phyloP scores from a whole-genome alignment of 2,329 filamentous ascomycete genomes.

The Coleophoma cylindrospora region DNA sequence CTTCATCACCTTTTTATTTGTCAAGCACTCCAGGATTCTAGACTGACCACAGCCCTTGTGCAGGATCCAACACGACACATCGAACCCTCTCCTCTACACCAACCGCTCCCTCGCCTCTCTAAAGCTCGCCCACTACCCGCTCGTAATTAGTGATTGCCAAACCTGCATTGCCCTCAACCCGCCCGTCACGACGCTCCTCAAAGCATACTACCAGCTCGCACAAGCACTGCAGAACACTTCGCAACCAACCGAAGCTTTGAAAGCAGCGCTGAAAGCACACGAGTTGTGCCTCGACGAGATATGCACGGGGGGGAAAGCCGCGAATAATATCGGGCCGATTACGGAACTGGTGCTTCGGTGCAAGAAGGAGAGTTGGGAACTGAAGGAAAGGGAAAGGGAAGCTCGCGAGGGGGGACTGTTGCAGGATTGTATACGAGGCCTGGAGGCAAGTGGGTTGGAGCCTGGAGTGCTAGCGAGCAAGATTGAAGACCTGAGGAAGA shows the following conservation, averaged over 20 bases:
- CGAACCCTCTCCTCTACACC: slow-evolving; percentile 76
- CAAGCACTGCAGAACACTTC: slow-evolving; percentile 76
- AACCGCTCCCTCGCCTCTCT: slow-evolving; percentile 84
- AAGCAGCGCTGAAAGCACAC: slow-evolving; percentile 69
- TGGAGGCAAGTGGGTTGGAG: slow-evolving; percentile 38
- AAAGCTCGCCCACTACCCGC: slow-evolving; percentile 68
- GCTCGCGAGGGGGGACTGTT: slow-evolving; percentile 55
- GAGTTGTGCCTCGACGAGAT: slow-evolving; percentile 59
- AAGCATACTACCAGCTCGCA: slow-evolving; percentile 78
- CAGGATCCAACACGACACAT: slow-evolving; percentile 73
- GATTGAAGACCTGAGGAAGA: slow-evolving; percentile 35
- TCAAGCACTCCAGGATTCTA: neutral
- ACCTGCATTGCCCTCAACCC: slow-evolving; percentile 56
- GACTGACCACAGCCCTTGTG: neutral
- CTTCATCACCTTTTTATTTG: slow-evolving; percentile 1
- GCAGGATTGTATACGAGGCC: slow-evolving; percentile 47
- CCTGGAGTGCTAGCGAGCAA: slow-evolving; percentile 41
- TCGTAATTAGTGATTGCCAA: slow-evolving; percentile 72
- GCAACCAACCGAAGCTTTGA: slow-evolving; percentile 68
- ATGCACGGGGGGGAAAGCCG: slow-evolving; percentile 68
- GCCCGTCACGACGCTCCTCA: slow-evolving; percentile 52
- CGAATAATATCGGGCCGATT: slow-evolving; percentile 66
- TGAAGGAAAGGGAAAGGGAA: slow-evolving; percentile 57
- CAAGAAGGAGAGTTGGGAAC: slow-evolving; percentile 84
- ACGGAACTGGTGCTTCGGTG: slow-evolving; percentile 70